Base-by-base conservation (phyloP, 148 eudicot genomes). In the Amaranthus cruentus region DNA sequence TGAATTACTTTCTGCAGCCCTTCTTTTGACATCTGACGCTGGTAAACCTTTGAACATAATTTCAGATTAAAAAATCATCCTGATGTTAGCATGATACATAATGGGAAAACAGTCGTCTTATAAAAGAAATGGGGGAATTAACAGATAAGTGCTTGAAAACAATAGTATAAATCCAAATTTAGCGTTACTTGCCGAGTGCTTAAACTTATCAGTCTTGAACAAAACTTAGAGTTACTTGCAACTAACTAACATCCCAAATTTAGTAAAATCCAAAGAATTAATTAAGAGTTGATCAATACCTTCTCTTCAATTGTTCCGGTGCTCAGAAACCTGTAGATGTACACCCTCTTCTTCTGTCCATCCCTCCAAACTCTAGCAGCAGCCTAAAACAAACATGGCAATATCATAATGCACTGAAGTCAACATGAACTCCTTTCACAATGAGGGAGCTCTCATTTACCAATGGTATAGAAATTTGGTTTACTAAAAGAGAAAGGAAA, bases 1-100 rank as follows among this genome's bases (percentile, higher is more conserved):
- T 96, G 96, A 84, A 96, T 92, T 76, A 96, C 99, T 81, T 90
- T 86, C 74, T 96, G 99, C 59, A 96, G 91, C 83, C 97, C 99
- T 90, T 96, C 99, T 85, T 96, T 96, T 61, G 99, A 96, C 99
- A 96, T 96, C 85, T 96, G 99, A 71, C 99, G 99, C 91, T 92
- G 99, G 87, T 85, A 96, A 54, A 96, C 99, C 99, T 96, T 79
- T 49, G 55, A 83, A 88, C 18, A 79, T 11, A 46, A 13, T 59
- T 28, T 14, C 6, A 49, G 43, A 70, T 38, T 18, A 62, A 44
- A 60, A 66, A 52, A 49, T 54, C 60, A n/a, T 52, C 38, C 66
- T 14, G 58, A n/a, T 58, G 43, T 65, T 68, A 44, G 54, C 38
- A 13, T 9, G 8, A 75, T 21, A 59, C 6, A 67, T 14, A 69